phyloP scores from a whole-genome alignment of 2,329 filamentous ascomycete species.

The Aureobasidium namibiae region DNA sequence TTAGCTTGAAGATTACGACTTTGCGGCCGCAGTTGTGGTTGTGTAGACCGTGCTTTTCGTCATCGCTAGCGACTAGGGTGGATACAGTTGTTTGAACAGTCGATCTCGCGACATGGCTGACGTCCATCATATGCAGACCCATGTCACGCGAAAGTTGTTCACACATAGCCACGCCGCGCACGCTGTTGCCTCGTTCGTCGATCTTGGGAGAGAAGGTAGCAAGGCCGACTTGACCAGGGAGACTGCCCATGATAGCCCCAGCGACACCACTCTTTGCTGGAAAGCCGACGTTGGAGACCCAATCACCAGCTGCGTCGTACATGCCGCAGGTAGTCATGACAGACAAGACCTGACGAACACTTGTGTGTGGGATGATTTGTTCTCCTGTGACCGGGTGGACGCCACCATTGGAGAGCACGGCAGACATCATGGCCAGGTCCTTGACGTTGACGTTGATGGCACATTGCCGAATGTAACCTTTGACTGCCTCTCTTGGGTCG shows the following conservation, averaged over 20 bases:
- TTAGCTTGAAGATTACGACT: slow-evolving; percentile 19
- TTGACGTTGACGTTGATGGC: slow-evolving; percentile 36
- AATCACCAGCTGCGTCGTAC: slow-evolving; percentile 35
- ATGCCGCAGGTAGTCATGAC: slow-evolving; percentile 38
- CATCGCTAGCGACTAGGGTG: slow-evolving; percentile 12
- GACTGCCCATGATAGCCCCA: slow-evolving; percentile 18
- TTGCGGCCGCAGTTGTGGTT: slow-evolving; percentile 8
- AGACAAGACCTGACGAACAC: slow-evolving; percentile 33
- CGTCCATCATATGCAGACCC: slow-evolving; percentile 21
- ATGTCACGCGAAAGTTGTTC: slow-evolving; percentile 19
- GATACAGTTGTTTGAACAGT: slow-evolving; percentile 18
- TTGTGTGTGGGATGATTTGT: slow-evolving; percentile 28
- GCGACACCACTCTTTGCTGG: slow-evolving; percentile 31
- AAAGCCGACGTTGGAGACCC: slow-evolving; percentile 33
- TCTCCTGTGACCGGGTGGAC: slow-evolving; percentile 29
- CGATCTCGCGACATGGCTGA: slow-evolving; percentile 19
- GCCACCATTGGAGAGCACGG: slow-evolving; percentile 32
- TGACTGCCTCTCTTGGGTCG: slow-evolving; percentile 29
- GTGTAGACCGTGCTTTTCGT: not conserved
- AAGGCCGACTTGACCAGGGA: slow-evolving; percentile 20
- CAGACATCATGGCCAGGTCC: slow-evolving; percentile 34
- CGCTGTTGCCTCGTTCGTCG: slow-evolving; percentile 19
- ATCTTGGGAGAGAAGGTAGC: slow-evolving; percentile 20
- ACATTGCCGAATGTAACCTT: slow-evolving; percentile 34
- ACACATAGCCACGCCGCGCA: slow-evolving; percentile 19